Conservation (phyloP, 495 filamentous ascomycete genomes). For the Aspergillus nidulans region DNA sequence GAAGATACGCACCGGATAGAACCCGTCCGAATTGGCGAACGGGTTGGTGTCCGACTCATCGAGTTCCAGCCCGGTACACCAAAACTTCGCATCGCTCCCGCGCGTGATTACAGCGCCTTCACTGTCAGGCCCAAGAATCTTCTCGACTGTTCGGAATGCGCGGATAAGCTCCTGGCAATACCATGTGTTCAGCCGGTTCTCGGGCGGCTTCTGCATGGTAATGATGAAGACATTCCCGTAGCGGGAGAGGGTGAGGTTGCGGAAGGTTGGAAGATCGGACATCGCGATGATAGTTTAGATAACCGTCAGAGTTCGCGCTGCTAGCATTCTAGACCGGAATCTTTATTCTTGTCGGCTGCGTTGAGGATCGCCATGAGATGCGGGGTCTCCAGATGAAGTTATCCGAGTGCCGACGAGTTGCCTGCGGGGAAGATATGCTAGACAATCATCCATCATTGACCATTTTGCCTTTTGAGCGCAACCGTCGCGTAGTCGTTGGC, state of each 20-base stretch:
- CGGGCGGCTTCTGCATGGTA: slow-evolving; percentile 46
- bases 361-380: background rate
- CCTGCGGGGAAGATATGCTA: background rate
- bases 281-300: too few species aligned
- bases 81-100: slow-evolving; percentile 47
- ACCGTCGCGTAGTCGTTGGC: too few species aligned
- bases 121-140: slow-evolving; percentile 31
- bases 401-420: background rate
- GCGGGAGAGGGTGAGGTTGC: slow-evolving; percentile 25
- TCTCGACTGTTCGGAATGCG: slow-evolving; percentile 40
- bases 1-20: slow-evolving; percentile 31
- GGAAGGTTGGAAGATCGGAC: slow-evolving; percentile 8
- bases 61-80: slow-evolving; percentile 48
- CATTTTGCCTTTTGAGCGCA: background rate
- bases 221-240: slow-evolving; percentile 43
- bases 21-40: slow-evolving; percentile 47
- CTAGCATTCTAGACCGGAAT: too few species aligned
- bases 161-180: slow-evolving; percentile 47
- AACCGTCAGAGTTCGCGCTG: too few species aligned
- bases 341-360: too few species aligned
- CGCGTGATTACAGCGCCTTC: slow-evolving; percentile 46
- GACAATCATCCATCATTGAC: background rate
- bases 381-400: background rate
- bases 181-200: slow-evolving; percentile 43
- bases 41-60: slow-evolving; percentile 45